Percentiles rank a stretch among this genome's conserved stretches.
These are phyloP conservation scores for Hymenochaete sp. DNA, from an alignment of 1,284 basidiomycete species.

Conservation along the genomic window DNA sequence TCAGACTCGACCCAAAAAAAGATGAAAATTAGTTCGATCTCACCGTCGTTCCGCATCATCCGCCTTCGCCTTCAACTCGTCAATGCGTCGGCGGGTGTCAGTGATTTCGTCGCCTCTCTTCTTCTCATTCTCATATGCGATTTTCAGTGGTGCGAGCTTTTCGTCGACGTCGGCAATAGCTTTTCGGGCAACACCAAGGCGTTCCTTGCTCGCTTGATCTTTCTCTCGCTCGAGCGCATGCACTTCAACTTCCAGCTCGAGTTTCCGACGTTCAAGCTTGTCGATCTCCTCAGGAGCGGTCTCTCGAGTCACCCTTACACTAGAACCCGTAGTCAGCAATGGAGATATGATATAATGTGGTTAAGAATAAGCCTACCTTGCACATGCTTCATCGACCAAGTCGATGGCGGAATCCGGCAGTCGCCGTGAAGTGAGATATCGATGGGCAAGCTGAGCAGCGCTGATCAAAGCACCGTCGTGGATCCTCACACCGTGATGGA, in stretches of 20 bases:
- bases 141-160: constrained; percentile 80
- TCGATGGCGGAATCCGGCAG: constrained; percentile 91
- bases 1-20: constrained; percentile 9
- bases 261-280: constrained; percentile 84
- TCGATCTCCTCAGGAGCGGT: constrained; percentile 94
- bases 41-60: constrained; percentile 89
- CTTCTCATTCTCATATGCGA: constrained; percentile 88
- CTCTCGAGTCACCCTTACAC: constrained; percentile 88
- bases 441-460: constrained; percentile 88
- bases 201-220: constrained; percentile 84
- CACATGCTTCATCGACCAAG: constrained; percentile 88
- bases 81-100: constrained; percentile 73
- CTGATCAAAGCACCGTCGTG: constrained; percentile 85
- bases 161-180: constrained; percentile 85
- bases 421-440: constrained; percentile 83
- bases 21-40: constrained; percentile 23
- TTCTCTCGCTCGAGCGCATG: constrained; percentile 93
- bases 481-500: constrained; percentile 88
- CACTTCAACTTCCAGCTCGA: constrained; percentile 93
- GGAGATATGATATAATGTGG: constrained; percentile 18
- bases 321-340: constrained; percentile 23
- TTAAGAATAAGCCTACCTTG: constrained; percentile 42
- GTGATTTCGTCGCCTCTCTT: constrained; percentile 81
- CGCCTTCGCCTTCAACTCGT: constrained; percentile 87
- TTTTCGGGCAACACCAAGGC: constrained; percentile 72